Evolutionary conservation across 805 yeast genomes (phyloP), one percentile per base, ranked within the genome.

Genomic region (Kazachstania bromeliacearum): DNA sequence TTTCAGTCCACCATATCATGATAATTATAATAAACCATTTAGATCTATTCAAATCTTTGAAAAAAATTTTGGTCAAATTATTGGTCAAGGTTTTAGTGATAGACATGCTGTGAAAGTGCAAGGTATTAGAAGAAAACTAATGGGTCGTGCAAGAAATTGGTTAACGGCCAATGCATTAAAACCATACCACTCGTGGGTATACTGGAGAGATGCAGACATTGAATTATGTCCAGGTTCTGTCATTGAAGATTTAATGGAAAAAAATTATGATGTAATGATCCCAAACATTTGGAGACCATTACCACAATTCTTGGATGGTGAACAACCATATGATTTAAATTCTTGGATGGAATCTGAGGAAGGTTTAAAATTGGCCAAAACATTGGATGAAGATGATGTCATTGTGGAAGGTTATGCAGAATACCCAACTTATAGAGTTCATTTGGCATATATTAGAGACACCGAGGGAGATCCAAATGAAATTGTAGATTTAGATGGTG

Each of bases 281-380:
- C 94, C 85, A 20, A 85, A 92, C 53, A 96, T 92, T 23, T 92
- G 98, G 98, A 71, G 98, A 49, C 98, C 97, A 2, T 68, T 92
- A 42, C 98, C 98, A 2, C 80, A 78, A 31, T 92, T 88, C 62
- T 71, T 92, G 43, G 74, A 75, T 45, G 49, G 50, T 16, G 94
- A 84, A 55, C 98, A 92, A 60, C 87, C 97, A 1, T 92, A 92
- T 58, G 98, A 92, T 61, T 72, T 92, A 54, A 92, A 92, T 62
- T 84, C 96, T 10, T 92, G 98, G 98, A 73, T 85, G 39, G 98
- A 92, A 63, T 76, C 88, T 3, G 80, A 76, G 5, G 76, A 80
- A 7, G 96, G 85, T 1, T 41, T 79, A 12, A 75, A 75, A 34
- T 60, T 82, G 47, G 92, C 94, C 0, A 56, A 62, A 28, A 67